Evolutionary conservation across 169 alveolate genomes (phyloP).

Genomic region (Cryptosporidium parvum): DNA sequence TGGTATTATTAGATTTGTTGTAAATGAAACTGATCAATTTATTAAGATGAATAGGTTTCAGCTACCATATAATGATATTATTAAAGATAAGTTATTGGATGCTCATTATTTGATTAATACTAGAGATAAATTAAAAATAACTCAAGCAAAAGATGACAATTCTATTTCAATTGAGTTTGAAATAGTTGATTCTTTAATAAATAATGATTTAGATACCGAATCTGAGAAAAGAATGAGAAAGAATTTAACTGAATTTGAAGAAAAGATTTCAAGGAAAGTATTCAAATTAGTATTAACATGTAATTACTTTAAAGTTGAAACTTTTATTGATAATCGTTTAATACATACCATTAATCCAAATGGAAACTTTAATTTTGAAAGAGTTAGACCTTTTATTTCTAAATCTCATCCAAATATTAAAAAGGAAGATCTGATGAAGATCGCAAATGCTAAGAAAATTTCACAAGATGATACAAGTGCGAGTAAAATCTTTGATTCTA

Average conservation of each 20-base stretch:
- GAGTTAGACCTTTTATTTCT: constrained; percentile 61
- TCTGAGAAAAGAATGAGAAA: neutral
- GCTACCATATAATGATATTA: constrained; percentile 25
- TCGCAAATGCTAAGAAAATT: constrained; percentile 7
- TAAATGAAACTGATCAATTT: constrained; percentile 56
- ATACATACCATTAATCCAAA: constrained; percentile 38
- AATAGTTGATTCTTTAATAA: neutral
- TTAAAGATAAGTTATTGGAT: constrained; percentile 44
- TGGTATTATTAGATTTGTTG: constrained; percentile 33
- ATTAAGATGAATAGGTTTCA: constrained; percentile 29
- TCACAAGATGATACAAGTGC: neutral
- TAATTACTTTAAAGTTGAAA: constrained; percentile 49
- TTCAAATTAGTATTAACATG: constrained; percentile 6
- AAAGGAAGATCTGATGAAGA: constrained; percentile 41
- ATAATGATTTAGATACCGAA: neutral
- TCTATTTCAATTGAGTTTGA: constrained; percentile 17
- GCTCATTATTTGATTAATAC: constrained; percentile 15
- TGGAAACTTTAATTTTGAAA: constrained; percentile 65
- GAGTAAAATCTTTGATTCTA: constrained; percentile 5
- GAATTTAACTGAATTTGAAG: neutral
- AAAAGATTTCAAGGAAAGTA: neutral
- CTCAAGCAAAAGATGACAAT: constrained; percentile 1
- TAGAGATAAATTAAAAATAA: constrained; percentile 10
- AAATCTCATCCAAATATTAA: constrained; percentile 16
- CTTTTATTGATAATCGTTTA: constrained; percentile 10